Percentiles rank a stretch among this genome's conserved stretches.
Evolutionary conservation across 129 eudicot species (phyloP).

Genomic region (Cynara cardunculus): DNA sequence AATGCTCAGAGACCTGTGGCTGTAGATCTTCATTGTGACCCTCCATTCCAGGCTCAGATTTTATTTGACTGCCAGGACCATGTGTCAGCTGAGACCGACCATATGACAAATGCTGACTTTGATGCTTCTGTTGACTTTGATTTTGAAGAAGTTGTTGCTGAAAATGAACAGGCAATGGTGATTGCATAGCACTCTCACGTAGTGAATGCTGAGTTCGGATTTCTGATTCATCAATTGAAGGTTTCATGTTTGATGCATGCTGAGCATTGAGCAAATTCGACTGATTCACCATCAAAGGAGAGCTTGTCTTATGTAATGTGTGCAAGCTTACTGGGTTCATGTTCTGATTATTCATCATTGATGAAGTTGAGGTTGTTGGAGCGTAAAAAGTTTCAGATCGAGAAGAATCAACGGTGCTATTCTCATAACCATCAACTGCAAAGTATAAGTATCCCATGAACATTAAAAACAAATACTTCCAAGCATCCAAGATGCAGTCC

Average conservation of each 20-base stretch:
- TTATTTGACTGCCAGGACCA: slow-evolving; percentile 31
- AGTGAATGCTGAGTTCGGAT: slow-evolving; percentile 43
- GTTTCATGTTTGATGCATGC: slow-evolving; percentile 40
- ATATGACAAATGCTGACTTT: slow-evolving; percentile 40
- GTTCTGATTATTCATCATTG: slow-evolving; percentile 56
- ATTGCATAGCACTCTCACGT: slow-evolving; percentile 39
- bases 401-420: slow-evolving; percentile 46
- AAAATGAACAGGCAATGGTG: slow-evolving; percentile 53
- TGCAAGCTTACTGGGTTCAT: slow-evolving; percentile 44
- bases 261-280: slow-evolving; percentile 38
- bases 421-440: slow-evolving; percentile 69
- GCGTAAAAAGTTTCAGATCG: slow-evolving; percentile 51
- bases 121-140: slow-evolving; percentile 54
- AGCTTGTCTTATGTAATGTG: slow-evolving; percentile 39
- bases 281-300: slow-evolving; percentile 46
- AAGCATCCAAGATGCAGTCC: slow-evolving; percentile 27
- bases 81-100: slow-evolving; percentile 39
- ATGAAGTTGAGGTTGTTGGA: slow-evolving; percentile 49
- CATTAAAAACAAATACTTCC: not conserved
- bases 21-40: slow-evolving; percentile 33
- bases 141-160: slow-evolving; percentile 41
- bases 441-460: not conserved
- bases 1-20: slow-evolving; percentile 47
- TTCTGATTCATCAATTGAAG: slow-evolving; percentile 43
- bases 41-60: slow-evolving; percentile 45